A percentile compares a stretch with the other conserved stretches of the same genome.
phyloP scores from a whole-genome alignment of 805 yeast species.

The Metschnikowia similis region DNA sequence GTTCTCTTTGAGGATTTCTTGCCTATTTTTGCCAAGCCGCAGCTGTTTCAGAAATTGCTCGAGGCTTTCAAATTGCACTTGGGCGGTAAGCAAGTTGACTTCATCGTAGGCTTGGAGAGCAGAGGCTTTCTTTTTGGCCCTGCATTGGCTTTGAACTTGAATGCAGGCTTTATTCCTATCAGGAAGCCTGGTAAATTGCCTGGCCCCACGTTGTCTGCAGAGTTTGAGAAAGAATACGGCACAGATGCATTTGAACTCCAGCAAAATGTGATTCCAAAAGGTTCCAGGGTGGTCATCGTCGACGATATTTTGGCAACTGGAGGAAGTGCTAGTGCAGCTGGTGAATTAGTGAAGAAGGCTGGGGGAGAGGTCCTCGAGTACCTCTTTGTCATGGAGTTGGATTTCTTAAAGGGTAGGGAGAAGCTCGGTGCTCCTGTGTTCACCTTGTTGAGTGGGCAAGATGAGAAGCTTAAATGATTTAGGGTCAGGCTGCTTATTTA shows the following conservation, averaged over 20 bases:
- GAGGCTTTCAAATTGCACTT: conserved; percentile 77
- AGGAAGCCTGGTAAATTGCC: conserved; percentile 96
- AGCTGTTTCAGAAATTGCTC: conserved; percentile 72
- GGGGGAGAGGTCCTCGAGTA: conserved; percentile 76
- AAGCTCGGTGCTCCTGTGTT: conserved; percentile 81
- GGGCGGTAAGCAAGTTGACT: conserved; percentile 67
- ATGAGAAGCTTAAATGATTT: conserved; percentile 39
- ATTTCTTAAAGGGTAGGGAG: conserved; percentile 90
- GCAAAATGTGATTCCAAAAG: conserved; percentile 70
- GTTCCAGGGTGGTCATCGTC: conserved; percentile 78
- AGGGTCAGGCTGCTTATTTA: background rate
- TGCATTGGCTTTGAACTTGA: conserved; percentile 80
- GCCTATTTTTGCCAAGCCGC: conserved; percentile 86
- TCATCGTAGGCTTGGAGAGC: conserved; percentile 90
- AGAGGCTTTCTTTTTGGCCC: conserved; percentile 98
- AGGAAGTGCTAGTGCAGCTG: conserved; percentile 94
- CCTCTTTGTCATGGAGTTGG: conserved; percentile 88
- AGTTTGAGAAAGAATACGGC: conserved; percentile 90
- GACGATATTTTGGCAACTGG: conserved; percentile 99
- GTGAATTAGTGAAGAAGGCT: conserved; percentile 64
- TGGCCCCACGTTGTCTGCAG: conserved; percentile 70
- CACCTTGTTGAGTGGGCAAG: conserved; percentile 83
- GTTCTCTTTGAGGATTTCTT: conserved; percentile 92
- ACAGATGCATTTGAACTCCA: conserved; percentile 87
- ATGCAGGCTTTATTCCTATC: conserved; percentile 90